A percentile compares a stretch with the other conserved stretches of the same genome.
phyloP scores from a whole-genome alignment of 2,329 filamentous ascomycete species.

The Laburnicola sp. region DNA sequence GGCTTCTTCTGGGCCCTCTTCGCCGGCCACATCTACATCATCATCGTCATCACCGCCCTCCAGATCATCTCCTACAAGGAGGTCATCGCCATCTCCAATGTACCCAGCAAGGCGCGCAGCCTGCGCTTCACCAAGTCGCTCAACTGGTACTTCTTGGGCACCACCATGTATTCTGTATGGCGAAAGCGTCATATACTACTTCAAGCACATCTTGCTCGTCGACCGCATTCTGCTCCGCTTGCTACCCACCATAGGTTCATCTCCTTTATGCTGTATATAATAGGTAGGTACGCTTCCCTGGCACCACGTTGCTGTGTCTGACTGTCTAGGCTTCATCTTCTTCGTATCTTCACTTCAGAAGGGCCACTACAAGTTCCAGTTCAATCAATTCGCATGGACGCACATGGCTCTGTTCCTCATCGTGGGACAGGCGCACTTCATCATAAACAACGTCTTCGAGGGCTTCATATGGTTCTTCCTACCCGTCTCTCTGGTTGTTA shows the following conservation, averaged over 20 bases:
- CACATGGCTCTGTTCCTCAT: slow-evolving; percentile 99
- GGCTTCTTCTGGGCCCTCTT: slow-evolving; percentile 91
- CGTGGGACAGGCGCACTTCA: slow-evolving; percentile 96
- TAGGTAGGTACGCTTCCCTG: slow-evolving; percentile 62
- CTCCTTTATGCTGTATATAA: slow-evolving; percentile 96
- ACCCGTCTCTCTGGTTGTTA: slow-evolving; percentile 91
- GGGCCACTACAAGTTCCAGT: slow-evolving; percentile 97
- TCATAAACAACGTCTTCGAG: slow-evolving; percentile 99
- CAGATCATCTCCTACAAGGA: slow-evolving; percentile 99
- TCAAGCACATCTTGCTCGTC: slow-evolving; percentile 96
- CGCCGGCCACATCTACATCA: slow-evolving; percentile 96
- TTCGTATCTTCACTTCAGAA: slow-evolving; percentile 94
- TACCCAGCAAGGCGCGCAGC: slow-evolving; percentile 87
- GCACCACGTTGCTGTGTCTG: slow-evolving; percentile 19
- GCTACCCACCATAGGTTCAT: slow-evolving; percentile 98
- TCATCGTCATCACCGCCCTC: slow-evolving; percentile 86
- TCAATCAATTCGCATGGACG: slow-evolving; percentile 98
- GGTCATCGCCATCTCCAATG: slow-evolving; percentile 95
- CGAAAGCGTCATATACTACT: slow-evolving; percentile 99
- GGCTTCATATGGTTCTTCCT: slow-evolving; percentile 99
- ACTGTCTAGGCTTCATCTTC: slow-evolving; percentile 82
- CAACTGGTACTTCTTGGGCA: slow-evolving; percentile 99
- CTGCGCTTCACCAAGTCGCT: slow-evolving; percentile 92
- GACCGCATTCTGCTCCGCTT: slow-evolving; percentile 87
- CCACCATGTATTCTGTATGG: slow-evolving; percentile 98